Evolutionary conservation across 179 eudicot species (phyloP).

Genomic region (Amaranthus tricolor): DNA sequence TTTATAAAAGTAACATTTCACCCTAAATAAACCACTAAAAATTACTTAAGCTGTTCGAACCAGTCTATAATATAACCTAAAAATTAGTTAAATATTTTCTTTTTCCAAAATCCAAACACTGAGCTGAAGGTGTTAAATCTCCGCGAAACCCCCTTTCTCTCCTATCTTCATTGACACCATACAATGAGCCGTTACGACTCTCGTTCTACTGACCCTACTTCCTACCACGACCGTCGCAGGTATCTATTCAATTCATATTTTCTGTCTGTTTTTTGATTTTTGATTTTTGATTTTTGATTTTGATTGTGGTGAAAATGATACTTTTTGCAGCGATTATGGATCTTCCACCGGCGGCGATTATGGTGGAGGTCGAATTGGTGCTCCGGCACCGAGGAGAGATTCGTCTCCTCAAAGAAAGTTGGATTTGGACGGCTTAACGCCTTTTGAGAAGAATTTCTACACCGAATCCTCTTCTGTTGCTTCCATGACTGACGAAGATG

Average conservation of each 20-base stretch:
- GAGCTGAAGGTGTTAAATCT: too few species aligned
- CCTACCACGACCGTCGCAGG: slow-evolving; percentile 81
- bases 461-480: slow-evolving; percentile 67
- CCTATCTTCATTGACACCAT: background rate
- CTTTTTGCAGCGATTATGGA: slow-evolving; percentile 40
- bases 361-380: slow-evolving; percentile 33
- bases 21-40: too few species aligned
- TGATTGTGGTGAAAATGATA: background rate
- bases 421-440: slow-evolving; percentile 75
- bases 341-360: slow-evolving; percentile 21
- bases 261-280: background rate
- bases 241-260: slow-evolving; percentile 10
- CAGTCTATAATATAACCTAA: too few species aligned
- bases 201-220: slow-evolving; percentile 55
- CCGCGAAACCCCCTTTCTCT: too few species aligned
- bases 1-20: too few species aligned
- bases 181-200: slow-evolving; percentile 55
- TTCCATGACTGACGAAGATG: slow-evolving; percentile 71
- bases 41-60: too few species aligned
- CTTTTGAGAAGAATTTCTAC: slow-evolving; percentile 88
- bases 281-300: background rate
- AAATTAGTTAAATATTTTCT: too few species aligned
- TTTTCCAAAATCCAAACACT: too few species aligned
- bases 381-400: slow-evolving; percentile 52
- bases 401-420: slow-evolving; percentile 67